Evolutionary conservation across 495 filamentous ascomycete genomes (phyloP).

Genomic region (Daldinia concentrica): DNA sequence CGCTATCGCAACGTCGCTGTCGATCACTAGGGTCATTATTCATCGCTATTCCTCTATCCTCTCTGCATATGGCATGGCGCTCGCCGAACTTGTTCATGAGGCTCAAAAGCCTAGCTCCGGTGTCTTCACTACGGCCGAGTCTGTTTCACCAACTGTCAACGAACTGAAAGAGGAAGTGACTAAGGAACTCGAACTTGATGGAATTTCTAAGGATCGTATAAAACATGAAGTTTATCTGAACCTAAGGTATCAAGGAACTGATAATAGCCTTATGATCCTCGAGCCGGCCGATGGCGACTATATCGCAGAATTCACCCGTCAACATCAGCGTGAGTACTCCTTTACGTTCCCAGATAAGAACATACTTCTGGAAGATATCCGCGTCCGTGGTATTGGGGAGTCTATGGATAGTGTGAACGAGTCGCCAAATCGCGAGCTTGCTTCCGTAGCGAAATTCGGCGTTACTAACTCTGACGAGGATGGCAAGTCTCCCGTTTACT

Average conservation of each 20-base stretch:
- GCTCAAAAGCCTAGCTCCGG: constrained; percentile 64
- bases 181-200: constrained; percentile 65
- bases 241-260: constrained; percentile 76
- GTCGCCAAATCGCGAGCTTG: constrained; percentile 38
- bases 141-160: constrained; percentile 46
- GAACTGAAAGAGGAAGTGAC: constrained; percentile 66
- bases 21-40: constrained; percentile 76
- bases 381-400: constrained; percentile 78
- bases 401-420: constrained; percentile 60
- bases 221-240: constrained; percentile 77
- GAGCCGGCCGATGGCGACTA: constrained; percentile 62
- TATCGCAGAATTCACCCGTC: constrained; percentile 63
- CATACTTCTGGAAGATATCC: constrained; percentile 73
- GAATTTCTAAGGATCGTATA: constrained; percentile 67
- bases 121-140: constrained; percentile 1
- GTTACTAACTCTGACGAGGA: constrained; percentile 55
- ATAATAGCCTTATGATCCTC: constrained; percentile 76
- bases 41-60: constrained; percentile 84
- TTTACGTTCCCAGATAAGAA: constrained; percentile 78
- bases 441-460: background rate
- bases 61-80: constrained; percentile 85
- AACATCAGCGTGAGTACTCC: constrained; percentile 82
- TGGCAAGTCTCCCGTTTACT: constrained; percentile 60
- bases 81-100: constrained; percentile 85
- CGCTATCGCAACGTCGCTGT: constrained; percentile 77